phyloP scores from a whole-genome alignment of 441 rosid genomes.

The Euphorbia schlechtendalii region DNA sequence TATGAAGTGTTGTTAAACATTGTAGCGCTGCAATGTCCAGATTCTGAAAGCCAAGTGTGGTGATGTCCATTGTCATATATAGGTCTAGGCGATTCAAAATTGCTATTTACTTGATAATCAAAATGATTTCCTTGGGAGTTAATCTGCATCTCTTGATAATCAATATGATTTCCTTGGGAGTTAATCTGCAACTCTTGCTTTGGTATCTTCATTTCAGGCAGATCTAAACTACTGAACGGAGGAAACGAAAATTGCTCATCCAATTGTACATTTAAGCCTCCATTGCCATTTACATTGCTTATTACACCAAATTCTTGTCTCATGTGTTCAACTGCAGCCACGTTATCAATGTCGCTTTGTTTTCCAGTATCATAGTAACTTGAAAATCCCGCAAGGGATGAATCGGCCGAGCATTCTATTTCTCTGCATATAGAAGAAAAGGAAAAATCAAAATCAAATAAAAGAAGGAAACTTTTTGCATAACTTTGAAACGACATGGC shows the following conservation, averaged over 20 bases:
- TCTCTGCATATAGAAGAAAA: slow-evolving; percentile 31
- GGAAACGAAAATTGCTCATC: slow-evolving; percentile 53
- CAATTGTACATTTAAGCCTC: slow-evolving; percentile 35
- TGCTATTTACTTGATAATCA: slow-evolving; percentile 34
- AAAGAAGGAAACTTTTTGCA: background rate
- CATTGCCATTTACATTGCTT: slow-evolving; percentile 42
- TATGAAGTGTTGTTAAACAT: slow-evolving; percentile 33
- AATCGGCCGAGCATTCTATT: slow-evolving; percentile 38
- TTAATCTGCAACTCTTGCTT: slow-evolving; percentile 37
- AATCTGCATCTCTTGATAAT: slow-evolving; percentile 33
- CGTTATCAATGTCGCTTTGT: slow-evolving; percentile 46
- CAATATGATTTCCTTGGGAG: slow-evolving; percentile 32
- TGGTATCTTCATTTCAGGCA: slow-evolving; percentile 34
- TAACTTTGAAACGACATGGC: background rate
- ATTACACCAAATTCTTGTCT: slow-evolving; percentile 31
- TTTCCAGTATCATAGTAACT: slow-evolving; percentile 44
- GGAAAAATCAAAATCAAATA: background rate
- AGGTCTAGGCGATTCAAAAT: slow-evolving; percentile 38
- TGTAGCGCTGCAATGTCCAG: slow-evolving; percentile 34
- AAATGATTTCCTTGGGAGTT: slow-evolving; percentile 35
- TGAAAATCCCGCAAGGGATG: slow-evolving; percentile 43
- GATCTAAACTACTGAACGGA: slow-evolving; percentile 30
- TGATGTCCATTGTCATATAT: slow-evolving; percentile 33
- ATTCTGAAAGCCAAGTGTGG: slow-evolving; percentile 33
- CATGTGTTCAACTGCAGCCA: slow-evolving; percentile 37